Evolutionary conservation across 169 alveolate species (phyloP).

Genomic region (Cryptosporidium felis): DNA sequence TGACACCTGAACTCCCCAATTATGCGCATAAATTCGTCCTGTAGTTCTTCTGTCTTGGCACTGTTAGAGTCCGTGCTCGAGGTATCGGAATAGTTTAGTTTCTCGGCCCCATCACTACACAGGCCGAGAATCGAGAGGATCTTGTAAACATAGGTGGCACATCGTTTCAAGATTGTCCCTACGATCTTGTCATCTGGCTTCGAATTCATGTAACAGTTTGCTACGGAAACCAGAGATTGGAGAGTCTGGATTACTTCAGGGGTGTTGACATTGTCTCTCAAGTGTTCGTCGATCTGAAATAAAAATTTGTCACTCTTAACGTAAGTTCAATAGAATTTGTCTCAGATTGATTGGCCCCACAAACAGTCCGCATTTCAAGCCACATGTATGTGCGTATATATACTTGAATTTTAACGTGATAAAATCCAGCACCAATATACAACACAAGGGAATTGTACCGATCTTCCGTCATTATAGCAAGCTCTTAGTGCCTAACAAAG

Average conservation of each 20-base stretch:
- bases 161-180: slow-evolving; percentile 67
- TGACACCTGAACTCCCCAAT: slow-evolving; percentile 76
- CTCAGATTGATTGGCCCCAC: no score
- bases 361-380: no score
- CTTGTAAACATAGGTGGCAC: slow-evolving; percentile 73
- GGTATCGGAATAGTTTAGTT: slow-evolving; percentile 58
- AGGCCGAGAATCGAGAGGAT: slow-evolving; percentile 79
- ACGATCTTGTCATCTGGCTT: slow-evolving; percentile 68
- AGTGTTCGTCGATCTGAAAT: slow-evolving; percentile 79
- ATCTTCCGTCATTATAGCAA: slow-evolving; percentile 10
- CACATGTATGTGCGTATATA: neutral
- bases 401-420: neutral
- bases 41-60: slow-evolving; percentile 54
- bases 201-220: slow-evolving; percentile 77
- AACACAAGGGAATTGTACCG: neutral
- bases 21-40: slow-evolving; percentile 61
- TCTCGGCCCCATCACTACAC: slow-evolving; percentile 72
- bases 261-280: slow-evolving; percentile 89
- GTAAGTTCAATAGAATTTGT: neutral
- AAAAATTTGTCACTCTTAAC: neutral
- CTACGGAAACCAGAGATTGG: slow-evolving; percentile 77
- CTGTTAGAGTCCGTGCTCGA: neutral
- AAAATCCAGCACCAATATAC: slow-evolving; percentile 36
- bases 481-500: slow-evolving; percentile 66
- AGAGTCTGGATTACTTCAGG: slow-evolving; percentile 83